These are phyloP conservation scores for Ceratocystis huliohia DNA, from an alignment of 2,329 filamentous ascomycete species.

Conservation along the genomic window DNA sequence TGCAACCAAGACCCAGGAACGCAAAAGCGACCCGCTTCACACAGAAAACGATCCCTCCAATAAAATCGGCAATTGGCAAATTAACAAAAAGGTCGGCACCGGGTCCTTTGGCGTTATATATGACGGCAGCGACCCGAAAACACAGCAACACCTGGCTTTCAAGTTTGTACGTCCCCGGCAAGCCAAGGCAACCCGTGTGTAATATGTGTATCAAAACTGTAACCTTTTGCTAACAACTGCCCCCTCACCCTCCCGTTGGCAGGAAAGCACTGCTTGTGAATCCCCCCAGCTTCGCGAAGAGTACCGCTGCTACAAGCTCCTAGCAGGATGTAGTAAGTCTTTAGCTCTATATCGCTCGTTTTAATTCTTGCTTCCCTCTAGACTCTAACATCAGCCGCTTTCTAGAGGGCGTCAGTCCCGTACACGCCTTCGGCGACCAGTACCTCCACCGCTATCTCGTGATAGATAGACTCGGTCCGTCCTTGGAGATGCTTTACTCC, in stretches of 20 bases:
- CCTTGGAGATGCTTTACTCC: constrained; percentile 18
- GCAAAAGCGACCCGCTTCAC: neutral
- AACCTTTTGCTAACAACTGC: neutral
- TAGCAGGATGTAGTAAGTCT: constrained; percentile 17
- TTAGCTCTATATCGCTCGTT: neutral
- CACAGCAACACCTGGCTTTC: constrained; percentile 8
- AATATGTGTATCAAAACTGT: neutral
- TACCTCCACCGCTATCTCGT: constrained; percentile 18
- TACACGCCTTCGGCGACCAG: constrained; percentile 15
- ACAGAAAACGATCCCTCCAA: neutral
- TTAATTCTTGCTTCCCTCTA: neutral
- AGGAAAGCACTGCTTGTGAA: constrained; percentile 15
- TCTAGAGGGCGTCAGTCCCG: constrained; percentile 14
- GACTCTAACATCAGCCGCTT: neutral
- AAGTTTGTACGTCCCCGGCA: constrained; percentile 15
- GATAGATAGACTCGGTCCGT: constrained; percentile 17
- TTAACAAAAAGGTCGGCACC: constrained; percentile 16
- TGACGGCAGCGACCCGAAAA: constrained; percentile 6
- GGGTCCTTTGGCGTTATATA: constrained; percentile 20
- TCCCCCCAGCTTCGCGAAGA: constrained; percentile 19
- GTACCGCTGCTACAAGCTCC: constrained; percentile 16
- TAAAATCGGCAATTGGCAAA: neutral
- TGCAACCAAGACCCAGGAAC: neutral
- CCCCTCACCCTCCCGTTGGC: neutral
- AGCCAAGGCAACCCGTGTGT: neutral